Base-by-base conservation (phyloP, 2,329 filamentous ascomycete species). In the Pseudomassariella vexata region DNA sequence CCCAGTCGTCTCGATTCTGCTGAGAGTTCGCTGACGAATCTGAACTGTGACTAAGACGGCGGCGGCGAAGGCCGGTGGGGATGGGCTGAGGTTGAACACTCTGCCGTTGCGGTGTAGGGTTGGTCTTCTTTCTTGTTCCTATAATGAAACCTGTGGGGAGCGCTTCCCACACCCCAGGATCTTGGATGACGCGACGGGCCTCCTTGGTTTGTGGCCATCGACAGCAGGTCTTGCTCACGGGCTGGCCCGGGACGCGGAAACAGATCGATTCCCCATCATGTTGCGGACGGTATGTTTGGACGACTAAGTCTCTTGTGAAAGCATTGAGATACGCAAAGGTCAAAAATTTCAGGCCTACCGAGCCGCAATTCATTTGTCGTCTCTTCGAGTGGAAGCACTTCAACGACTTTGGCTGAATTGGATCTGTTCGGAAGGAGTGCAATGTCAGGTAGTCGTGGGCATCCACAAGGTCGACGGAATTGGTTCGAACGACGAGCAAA, bases 141-240 rank as follows among this genome's bases (percentile, higher is more conserved):
- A 85, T 61, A 8, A 85, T 61, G 34, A 72, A 73, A 1, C 78
- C 75, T 19, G 69, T 70, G 1, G 68, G 63, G 6, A 84, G 62
- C 2, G 74, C 62, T 38, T 79, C 73, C 82, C 82, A 87, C 0
- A 60, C 52, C 0, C 82, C 82, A 0, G 79, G 79, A 22, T 79
- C 70, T n/a, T 65, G 55, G 6, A 86, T 64, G 7, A 61, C 65
- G 28, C 71, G 68, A 23, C 60, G 67, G 3, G 64, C 55, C 42
- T 76, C 68, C 11, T 60, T 66, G 2, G 72, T 68, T 15, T 68
- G 64, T 5, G 55, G 49, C 73, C 72, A 78, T 2, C 61, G 51
- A 39, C 66, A 73, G 38, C 65, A 72, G 5, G 59, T 62, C 21
- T 61, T 60, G 11, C 52, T 59, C 1, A 56, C 56, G 2, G 60